Evolutionary conservation across 2,329 filamentous ascomycete genomes (phyloP), one percentile per base, ranked within the genome.

Genomic region (Aspergillus sp.): DNA sequence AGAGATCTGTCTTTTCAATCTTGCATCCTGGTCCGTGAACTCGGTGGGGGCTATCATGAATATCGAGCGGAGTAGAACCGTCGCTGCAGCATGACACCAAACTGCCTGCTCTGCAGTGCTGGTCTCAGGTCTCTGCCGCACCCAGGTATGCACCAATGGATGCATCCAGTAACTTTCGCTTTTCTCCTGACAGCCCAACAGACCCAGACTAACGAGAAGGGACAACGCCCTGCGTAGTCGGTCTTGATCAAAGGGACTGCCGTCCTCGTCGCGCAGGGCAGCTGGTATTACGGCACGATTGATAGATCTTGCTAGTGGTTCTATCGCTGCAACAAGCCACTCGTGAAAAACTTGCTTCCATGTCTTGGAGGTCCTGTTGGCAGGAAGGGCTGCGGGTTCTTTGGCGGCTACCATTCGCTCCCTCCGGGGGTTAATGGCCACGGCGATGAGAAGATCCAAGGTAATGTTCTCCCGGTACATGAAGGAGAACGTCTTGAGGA

Each of bases 111-210:
- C 49, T 9, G 49, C 49, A 9, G 49, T 52, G 23, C 49, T 31
- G 9, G 49, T 52, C 28, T 25, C 49, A 17, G 49, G 49, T 34
- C 49, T 28, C 49, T 52, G 49, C 28, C 49, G 49, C 23, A 52
- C 49, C 49, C 49, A 52, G 49, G 49, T 52, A n/a, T 52, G 49
- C 25, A 52, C 49, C 49, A 52, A 15, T 15, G 49, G 49, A 28
- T 52, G 49, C 49, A 52, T 52, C 49, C 49, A 52, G 28, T 52
- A 52, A 30, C 49, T 52, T 19, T 52, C 28, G 49, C 3, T 52
- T n/a, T 52, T 22, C 7, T 52, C 49, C 13, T 28, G 49, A 22
- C 13, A 15, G 19, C 19, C 28, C 23, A 52, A 15, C 23, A 52
- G 22, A 22, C 49, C 49, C 23, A 52, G 11, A 17, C 19, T 19